phyloP scores from a whole-genome alignment of 495 filamentous ascomycete genomes.

The Lophium mytilinum region DNA sequence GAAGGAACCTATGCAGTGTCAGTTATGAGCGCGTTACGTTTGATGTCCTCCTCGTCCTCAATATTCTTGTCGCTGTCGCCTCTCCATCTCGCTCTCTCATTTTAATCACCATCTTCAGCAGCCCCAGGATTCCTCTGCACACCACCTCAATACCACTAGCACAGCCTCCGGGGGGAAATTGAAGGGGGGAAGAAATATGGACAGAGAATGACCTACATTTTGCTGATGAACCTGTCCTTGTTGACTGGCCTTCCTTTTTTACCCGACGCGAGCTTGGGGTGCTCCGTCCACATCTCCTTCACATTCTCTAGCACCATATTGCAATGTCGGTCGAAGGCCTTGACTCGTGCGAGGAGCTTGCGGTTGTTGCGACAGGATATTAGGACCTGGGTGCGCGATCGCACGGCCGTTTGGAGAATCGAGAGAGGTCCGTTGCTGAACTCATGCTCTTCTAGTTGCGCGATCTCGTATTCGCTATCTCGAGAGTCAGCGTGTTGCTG shows the following conservation, averaged over 20 bases:
- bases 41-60: not conserved
- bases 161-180: no score
- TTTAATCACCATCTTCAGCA: no score
- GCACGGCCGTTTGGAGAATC: conserved; percentile 86
- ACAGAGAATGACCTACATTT: conserved; percentile 59
- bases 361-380: conserved; percentile 87
- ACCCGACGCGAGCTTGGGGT: conserved; percentile 62
- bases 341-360: conserved; percentile 71
- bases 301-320: conserved; percentile 98
- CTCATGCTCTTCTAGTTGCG: conserved; percentile 81
- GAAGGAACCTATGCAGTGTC: conserved; percentile 61
- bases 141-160: no score
- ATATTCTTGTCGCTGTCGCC: no score
- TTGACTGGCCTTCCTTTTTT: conserved; percentile 88
- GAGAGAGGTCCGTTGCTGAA: conserved; percentile 80
- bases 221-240: conserved; percentile 97
- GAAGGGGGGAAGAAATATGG: not conserved
- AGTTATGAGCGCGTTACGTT: not conserved
- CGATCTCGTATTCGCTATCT: conserved; percentile 77
- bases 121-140: no score
- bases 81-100: no score
- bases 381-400: conserved; percentile 78
- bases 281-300: conserved; percentile 99
- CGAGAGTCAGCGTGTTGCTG: no score
- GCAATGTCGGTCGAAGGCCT: conserved; percentile 89